Evolutionary conservation across 768 basidiomycete species (phyloP), one percentile per base, ranked within the genome.

Genomic region (Leccinum ochraceum): DNA sequence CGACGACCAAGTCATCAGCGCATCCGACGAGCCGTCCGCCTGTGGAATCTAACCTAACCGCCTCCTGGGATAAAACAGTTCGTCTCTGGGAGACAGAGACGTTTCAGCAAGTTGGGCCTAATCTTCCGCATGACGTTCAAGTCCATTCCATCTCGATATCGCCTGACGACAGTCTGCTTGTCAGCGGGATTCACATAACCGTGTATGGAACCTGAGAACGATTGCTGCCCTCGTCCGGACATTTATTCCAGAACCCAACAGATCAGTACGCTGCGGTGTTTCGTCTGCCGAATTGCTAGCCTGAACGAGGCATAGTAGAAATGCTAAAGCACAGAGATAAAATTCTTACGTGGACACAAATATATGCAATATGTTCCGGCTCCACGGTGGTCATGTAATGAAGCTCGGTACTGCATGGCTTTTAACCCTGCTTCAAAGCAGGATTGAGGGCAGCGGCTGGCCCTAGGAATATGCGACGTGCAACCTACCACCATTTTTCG

Each of bases 1-100:
- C 28, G 28, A 28, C 28, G 28, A 28, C 28, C 28, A 28, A 28
- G 28, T 28, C 28, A 28, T 28, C 28, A 28, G 28, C 28, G 28
- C 28, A 28, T 28, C 28, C 8, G 28, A 28, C 28, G 28, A 28
- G 28, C 28, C 28, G 28, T 28, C 28, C 28, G 28, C 28, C 28
- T 28, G 28, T 28, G 28, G 28, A 28, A 28, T 28, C 28, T 28
- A 28, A 28, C 28, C 28, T 28, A 28, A 74, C 72, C 7, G 72
- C 64, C 1, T 75, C 72, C 4, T 61, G 54, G 63, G 73, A 74
- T 22, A 67, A 54, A 22, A 75, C 72, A 1, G 59, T 71, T 22
- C 63, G 73, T 46, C 55, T 75, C 28, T 75, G 72, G 70, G 68
- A 71, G 44, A 54, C 60, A 0, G 46, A 22, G 22, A 64, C 69